A percentile compares a stretch with the other conserved stretches of the same genome.
These are phyloP conservation scores for Penicillium dipodomyicola DNA, from an alignment of 495 filamentous ascomycete species.

Conservation along the genomic window DNA sequence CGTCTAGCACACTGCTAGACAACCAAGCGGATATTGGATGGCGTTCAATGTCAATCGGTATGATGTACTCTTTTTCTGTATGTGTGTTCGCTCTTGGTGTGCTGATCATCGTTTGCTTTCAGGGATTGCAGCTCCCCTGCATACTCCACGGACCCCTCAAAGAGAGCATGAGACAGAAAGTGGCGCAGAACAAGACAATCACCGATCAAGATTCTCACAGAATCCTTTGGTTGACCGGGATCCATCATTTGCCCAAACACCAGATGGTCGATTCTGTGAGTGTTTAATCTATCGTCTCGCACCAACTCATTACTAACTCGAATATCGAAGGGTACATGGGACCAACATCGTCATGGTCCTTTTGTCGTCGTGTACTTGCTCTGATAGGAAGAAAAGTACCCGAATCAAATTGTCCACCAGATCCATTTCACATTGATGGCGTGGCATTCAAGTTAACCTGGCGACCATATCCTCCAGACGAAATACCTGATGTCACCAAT, in stretches of 20 bases:
- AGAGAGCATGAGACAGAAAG: slow-evolving; percentile 4
- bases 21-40: slow-evolving; percentile 6
- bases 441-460: slow-evolving; percentile 39
- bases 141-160: slow-evolving; percentile 2
- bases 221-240: slow-evolving; percentile 35
- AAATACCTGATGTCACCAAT: slow-evolving; percentile 32
- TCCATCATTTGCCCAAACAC: slow-evolving; percentile 29
- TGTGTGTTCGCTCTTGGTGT: not conserved
- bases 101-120: not conserved
- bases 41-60: slow-evolving; percentile 12
- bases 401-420: slow-evolving; percentile 27
- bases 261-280: slow-evolving; percentile 33
- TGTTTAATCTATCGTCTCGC: not conserved
- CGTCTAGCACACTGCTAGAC: slow-evolving; percentile 2
- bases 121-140: slow-evolving; percentile 11
- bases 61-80: not conserved
- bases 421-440: slow-evolving; percentile 37
- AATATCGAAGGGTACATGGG: slow-evolving; percentile 30
- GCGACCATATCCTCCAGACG: slow-evolving; percentile 30
- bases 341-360: slow-evolving; percentile 37
- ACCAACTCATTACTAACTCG: not conserved
- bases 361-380: slow-evolving; percentile 32
- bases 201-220: slow-evolving; percentile 25
- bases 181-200: slow-evolving; percentile 18
- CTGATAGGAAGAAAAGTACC: slow-evolving; percentile 29